Percentiles rank a stretch among this genome's conserved stretches.
phyloP scores from a whole-genome alignment of 1,284 basidiomycete genomes.

The Cystobasidiaceae sp. region DNA sequence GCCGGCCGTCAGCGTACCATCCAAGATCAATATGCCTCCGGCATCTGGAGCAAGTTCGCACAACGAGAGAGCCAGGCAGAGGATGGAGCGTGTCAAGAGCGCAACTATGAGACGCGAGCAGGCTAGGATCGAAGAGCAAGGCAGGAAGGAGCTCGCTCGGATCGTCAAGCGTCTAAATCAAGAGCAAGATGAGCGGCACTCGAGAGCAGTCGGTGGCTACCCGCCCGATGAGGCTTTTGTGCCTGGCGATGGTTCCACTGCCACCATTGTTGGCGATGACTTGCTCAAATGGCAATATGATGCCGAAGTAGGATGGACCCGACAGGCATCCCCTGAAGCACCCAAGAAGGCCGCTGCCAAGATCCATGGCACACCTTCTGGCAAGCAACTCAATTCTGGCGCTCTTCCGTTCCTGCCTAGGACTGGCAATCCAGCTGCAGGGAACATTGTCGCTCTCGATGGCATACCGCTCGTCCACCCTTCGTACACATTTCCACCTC shows the following conservation, averaged over 20 bases:
- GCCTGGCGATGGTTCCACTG: too few species aligned
- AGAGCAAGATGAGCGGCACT: too few species aligned
- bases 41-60: neutral
- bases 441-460: too few species aligned
- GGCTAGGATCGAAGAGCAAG: conserved; percentile 16
- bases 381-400: neutral
- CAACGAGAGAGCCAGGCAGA: conserved; percentile 16
- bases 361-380: neutral
- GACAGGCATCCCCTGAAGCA: too few species aligned
- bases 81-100: conserved; percentile 1
- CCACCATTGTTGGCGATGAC: too few species aligned
- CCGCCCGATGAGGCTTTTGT: too few species aligned
- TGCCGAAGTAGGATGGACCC: neutral
- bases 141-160: conserved; percentile 14
- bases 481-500: neutral
- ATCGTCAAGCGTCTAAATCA: neutral
- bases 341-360: neutral
- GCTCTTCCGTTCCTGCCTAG: neutral
- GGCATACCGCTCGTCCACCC: neutral
- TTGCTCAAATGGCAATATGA: neutral
- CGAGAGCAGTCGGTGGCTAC: too few species aligned
- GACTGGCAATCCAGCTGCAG: too few species aligned
- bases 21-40: too few species aligned
- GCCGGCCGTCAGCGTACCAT: too few species aligned
- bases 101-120: conserved; percentile 9